Evolutionary conservation across 2,329 filamentous ascomycete species (phyloP).

Genomic region (Pestalotiopsis fici): DNA sequence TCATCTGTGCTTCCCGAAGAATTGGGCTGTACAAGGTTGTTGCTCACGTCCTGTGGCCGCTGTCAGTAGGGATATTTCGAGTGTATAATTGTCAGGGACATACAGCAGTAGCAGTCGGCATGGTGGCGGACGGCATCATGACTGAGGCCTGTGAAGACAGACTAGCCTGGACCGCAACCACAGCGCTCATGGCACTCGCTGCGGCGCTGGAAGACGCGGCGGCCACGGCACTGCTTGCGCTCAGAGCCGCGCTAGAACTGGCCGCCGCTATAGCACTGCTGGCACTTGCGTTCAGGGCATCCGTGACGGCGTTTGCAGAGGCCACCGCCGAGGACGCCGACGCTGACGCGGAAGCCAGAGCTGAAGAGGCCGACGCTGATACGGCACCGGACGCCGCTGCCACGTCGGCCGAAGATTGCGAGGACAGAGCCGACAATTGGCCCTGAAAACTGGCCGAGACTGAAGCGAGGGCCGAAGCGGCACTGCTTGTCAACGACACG

Average conservation of each 20-base stretch:
- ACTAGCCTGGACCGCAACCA: slow-evolving; percentile 4
- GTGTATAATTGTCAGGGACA: neutral
- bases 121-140: neutral
- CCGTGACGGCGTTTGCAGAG: neutral
- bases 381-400: slow-evolving; percentile 4
- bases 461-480: slow-evolving; percentile 1
- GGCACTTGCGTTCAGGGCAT: neutral
- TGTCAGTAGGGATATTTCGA: neutral
- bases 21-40: neutral
- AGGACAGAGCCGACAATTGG: neutral
- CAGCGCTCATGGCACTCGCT: neutral
- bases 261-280: slow-evolving; percentile 3
- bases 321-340: neutral
- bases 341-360: slow-evolving; percentile 1
- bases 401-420: slow-evolving; percentile 5
- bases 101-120: neutral
- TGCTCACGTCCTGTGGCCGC: neutral
- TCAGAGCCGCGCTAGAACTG: neutral
- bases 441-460: slow-evolving; percentile 3
- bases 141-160: neutral
- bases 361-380: slow-evolving; percentile 1
- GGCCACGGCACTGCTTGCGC: neutral
- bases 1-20: neutral
- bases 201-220: neutral
- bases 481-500: slow-evolving; percentile 2